A percentile compares a stretch with the other conserved stretches of the same genome.
Evolutionary conservation across 2,329 filamentous ascomycete genomes (phyloP).

Genomic region (Conoideocrella luteorostrata): DNA sequence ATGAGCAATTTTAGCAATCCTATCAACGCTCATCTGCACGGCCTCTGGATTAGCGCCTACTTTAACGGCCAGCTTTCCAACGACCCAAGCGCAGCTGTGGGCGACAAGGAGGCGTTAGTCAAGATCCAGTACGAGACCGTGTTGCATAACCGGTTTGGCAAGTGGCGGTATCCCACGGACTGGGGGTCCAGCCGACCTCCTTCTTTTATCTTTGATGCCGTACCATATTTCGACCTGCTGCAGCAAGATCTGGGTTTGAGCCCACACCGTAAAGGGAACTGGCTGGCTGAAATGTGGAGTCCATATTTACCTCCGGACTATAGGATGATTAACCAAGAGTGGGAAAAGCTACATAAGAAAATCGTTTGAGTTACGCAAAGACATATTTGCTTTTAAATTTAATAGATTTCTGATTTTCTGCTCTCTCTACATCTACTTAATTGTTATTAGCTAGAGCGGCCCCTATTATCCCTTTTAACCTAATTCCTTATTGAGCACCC

Average conservation of each 20-base stretch:
- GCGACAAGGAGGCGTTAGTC: constrained; percentile 28
- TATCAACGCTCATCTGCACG: constrained; percentile 40
- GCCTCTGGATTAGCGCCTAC: constrained; percentile 61
- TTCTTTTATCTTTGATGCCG: constrained; percentile 68
- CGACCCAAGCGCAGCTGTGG: constrained; percentile 13
- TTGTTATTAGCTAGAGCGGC: too few relatives aligned
- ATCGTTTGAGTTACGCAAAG: too few relatives aligned
- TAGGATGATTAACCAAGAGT: constrained; percentile 45
- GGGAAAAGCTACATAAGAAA: constrained; percentile 21
- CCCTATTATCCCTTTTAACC: too few relatives aligned
- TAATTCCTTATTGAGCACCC: too few relatives aligned
- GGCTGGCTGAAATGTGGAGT: constrained; percentile 43
- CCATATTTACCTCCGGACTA: constrained; percentile 58
- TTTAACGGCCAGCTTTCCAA: constrained; percentile 33
- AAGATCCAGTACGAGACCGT: constrained; percentile 47
- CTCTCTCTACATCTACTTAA: too few relatives aligned
- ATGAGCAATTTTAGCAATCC: constrained; percentile 36
- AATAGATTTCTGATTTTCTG: too few relatives aligned
- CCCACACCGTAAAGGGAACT: constrained; percentile 47
- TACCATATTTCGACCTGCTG: constrained; percentile 68
- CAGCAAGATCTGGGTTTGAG: constrained; percentile 58
- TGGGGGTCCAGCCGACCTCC: constrained; percentile 52
- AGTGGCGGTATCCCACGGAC: constrained; percentile 61
- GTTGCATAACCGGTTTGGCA: constrained; percentile 61
- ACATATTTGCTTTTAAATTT: too few relatives aligned